Conservation (phyloP, 192 early-diverging fungal species). For the Coemansia sp. region DNA sequence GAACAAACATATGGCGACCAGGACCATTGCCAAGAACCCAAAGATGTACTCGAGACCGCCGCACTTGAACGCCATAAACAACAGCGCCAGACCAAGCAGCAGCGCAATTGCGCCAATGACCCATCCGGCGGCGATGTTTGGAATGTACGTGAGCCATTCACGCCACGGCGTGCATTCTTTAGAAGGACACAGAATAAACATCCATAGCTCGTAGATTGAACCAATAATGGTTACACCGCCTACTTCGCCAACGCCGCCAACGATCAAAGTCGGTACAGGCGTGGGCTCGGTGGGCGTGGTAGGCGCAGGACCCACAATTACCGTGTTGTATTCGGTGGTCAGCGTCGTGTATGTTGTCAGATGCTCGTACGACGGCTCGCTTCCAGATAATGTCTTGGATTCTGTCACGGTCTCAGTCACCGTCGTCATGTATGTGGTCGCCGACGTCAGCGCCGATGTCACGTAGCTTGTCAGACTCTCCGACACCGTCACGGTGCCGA, state of each 20-base stretch:
- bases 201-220: conserved; percentile 44
- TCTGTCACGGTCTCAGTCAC: background rate
- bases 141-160: conserved; percentile 55
- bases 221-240: conserved; percentile 41
- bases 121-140: conserved; percentile 47
- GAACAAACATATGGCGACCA: conserved; percentile 38
- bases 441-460: conserved; percentile 1
- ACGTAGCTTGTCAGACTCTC: conserved; percentile 22
- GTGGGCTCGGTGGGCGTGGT: background rate
- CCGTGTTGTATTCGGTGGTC: conserved; percentile 30
- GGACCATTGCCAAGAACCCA: conserved; percentile 38
- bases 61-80: conserved; percentile 46
- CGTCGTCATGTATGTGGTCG: conserved; percentile 22
- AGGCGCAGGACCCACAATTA: conserved; percentile 13
- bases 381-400: background rate
- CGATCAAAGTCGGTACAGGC: conserved; percentile 5
- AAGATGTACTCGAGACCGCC: conserved; percentile 47
- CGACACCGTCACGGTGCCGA: conserved; percentile 19
- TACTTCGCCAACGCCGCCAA: conserved; percentile 41
- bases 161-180: conserved; percentile 43
- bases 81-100: conserved; percentile 28
- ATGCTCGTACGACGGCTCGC: conserved; percentile 18
- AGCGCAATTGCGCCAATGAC: conserved; percentile 40
- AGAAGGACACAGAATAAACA: conserved; percentile 52
- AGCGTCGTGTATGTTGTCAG: conserved; percentile 43